Evolutionary conservation across 2,329 filamentous ascomycete genomes (phyloP), one percentile per base, ranked within the genome.

Genomic region (Exophiala lecanii-corni): DNA sequence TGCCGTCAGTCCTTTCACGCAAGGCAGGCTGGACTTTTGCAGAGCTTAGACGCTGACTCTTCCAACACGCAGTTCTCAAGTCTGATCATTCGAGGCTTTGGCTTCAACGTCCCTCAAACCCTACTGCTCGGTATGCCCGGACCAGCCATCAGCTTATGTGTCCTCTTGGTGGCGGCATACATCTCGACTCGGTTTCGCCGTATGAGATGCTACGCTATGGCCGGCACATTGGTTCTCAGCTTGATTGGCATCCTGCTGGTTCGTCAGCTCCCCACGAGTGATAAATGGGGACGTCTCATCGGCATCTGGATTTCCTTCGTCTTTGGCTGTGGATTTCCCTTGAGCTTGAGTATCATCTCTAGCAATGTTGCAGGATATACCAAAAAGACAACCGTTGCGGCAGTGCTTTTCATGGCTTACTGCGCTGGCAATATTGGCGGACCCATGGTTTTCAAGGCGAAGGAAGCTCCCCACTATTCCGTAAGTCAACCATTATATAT

Each of bases 221-320:
- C 23, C 23, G 12, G 23, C 12, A 26, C 7, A 6, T 12, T 57
- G n/a, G 34, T 20, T 1, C 15, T 50, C 3, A 53, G 46, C 9
- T 25, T 57, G 9, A 38, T 57, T 7, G 55, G 55, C 10, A 54
- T 57, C 23, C 53, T 57, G 18, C 43, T 57, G 10, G 54, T 57
- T 25, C 74, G 82, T 7, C 77, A 76, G 2, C 64, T 85, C 2
- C 78, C 79, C 0, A 57, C 77, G 3, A 59, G 64, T n/a, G 77
- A 77, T 53, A 76, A 74, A 46, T 68, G 65, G 2, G 82, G 80
- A 9, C 70, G 77, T 0, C 66, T 84, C 9, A 71, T 78, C 2
- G 80, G 79, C 0, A 85, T 82, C 59, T 86, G 84, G 61, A 63
- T 86, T 38, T 82, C 77, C 0, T 72, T 77, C 55, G 73, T 78